These are phyloP conservation scores for Multifurca ochricompacta DNA, from an alignment of 768 basidiomycete species.

Conservation along the genomic window DNA sequence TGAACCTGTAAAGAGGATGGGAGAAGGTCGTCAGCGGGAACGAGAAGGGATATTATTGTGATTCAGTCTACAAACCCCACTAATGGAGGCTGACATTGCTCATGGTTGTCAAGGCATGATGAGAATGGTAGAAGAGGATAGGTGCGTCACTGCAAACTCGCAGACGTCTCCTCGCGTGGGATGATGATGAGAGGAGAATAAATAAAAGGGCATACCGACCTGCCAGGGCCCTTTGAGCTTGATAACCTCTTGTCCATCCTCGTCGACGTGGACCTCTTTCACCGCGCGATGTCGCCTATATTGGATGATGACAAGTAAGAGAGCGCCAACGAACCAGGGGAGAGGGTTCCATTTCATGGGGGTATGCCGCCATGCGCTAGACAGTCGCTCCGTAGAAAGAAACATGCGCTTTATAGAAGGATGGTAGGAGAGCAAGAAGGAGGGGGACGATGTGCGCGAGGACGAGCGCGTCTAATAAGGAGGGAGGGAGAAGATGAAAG, in stretches of 20 bases:
- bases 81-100: not conserved
- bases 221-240: slow-evolving; percentile 89
- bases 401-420: slow-evolving; percentile 9
- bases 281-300: slow-evolving; percentile 47
- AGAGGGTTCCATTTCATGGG: slow-evolving; percentile 95
- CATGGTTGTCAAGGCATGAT: not conserved
- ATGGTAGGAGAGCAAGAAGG: not conserved
- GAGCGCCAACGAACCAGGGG: slow-evolving; percentile 81
- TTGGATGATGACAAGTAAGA: slow-evolving; percentile 75
- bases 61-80: not conserved
- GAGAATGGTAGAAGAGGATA: not conserved
- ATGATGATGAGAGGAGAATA: not conserved
- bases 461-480: not conserved
- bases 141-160: not conserved
- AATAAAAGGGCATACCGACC: slow-evolving; percentile 37
- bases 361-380: slow-evolving; percentile 76
- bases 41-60: not conserved
- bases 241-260: slow-evolving; percentile 75
- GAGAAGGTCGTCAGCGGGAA: not conserved
- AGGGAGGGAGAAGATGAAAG: not conserved
- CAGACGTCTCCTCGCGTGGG: no score
- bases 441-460: not conserved
- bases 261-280: slow-evolving; percentile 69
- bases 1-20: slow-evolving; percentile 58
- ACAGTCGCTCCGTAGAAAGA: slow-evolving; percentile 44